Evolutionary conservation across 768 basidiomycete species (phyloP).

Genomic region (Collybiopsis confluens): DNA sequence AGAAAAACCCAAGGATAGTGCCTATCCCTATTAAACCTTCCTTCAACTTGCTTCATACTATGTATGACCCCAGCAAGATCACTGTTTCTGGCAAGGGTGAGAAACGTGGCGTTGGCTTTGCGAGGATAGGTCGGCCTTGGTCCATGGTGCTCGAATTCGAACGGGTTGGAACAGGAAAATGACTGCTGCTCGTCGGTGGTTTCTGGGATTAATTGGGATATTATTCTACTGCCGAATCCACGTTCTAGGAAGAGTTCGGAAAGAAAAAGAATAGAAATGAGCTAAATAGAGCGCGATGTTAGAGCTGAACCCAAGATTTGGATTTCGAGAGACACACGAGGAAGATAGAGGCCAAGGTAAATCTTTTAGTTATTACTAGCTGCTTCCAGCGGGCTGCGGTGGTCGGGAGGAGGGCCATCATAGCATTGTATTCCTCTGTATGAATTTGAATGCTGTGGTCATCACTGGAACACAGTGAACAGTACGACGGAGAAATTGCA

Average conservation of each 20-base stretch:
- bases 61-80: not conserved
- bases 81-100: not conserved
- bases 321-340: not conserved
- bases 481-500: no score
- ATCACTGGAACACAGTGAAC: no score
- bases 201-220: not conserved
- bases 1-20: slow-evolving; percentile 6
- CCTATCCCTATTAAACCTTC: slow-evolving; percentile 3
- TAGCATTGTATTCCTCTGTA: no score
- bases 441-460: no score
- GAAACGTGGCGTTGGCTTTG: slow-evolving; percentile 4
- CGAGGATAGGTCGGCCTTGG: not conserved
- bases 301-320: not conserved
- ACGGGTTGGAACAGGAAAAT: not conserved
- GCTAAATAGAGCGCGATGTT: not conserved
- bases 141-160: not conserved
- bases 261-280: not conserved
- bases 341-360: not conserved
- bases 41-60: slow-evolving; percentile 4
- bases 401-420: not conserved
- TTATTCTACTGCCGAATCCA: not conserved
- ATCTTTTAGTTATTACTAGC: not conserved
- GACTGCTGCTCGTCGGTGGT: not conserved
- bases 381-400: slow-evolving; percentile 2
- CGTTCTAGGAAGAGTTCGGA: slow-evolving; percentile 1